These are phyloP conservation scores for Magnolia officinalis DNA, from an alignment of 164 flowering plant genomes.

Conservation along the genomic window DNA sequence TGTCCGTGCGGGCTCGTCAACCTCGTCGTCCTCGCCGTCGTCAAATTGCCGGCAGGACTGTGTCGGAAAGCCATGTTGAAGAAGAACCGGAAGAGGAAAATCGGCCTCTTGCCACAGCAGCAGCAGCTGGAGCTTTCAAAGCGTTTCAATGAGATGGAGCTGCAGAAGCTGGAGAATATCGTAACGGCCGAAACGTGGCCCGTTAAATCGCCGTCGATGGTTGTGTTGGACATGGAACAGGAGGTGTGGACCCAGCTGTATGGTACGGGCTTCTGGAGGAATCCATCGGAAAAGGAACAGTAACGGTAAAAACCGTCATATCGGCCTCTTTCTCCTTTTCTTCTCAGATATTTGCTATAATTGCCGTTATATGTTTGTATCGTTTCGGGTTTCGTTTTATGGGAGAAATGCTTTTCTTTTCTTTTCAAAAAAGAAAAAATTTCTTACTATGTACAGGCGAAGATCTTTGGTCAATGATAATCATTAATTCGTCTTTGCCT, in stretches of 20 bases:
- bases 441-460: no score
- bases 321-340: no score
- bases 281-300: slow-evolving; percentile 49
- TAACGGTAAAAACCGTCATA: no score
- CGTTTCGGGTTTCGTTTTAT: no score
- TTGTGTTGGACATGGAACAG: slow-evolving; percentile 54
- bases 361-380: no score
- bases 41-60: slow-evolving; percentile 74
- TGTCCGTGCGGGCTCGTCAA: slow-evolving; percentile 71
- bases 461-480: no score
- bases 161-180: not conserved
- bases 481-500: no score
- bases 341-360: no score
- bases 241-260: slow-evolving; percentile 79
- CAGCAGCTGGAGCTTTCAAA: not conserved
- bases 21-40: slow-evolving; percentile 53
- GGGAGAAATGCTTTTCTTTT: no score
- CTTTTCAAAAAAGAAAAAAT: no score
- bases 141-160: not conserved
- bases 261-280: slow-evolving; percentile 86
- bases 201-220: slow-evolving; percentile 18
- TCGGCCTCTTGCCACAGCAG: slow-evolving; percentile 31
- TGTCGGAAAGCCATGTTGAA: slow-evolving; percentile 50
- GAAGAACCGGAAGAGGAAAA: slow-evolving; percentile 27
- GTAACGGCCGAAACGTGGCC: slow-evolving; percentile 12